Percentiles rank a stretch among this genome's conserved stretches.
Evolutionary conservation across 345 rosid genomes (phyloP).

Genomic region (Aethionema arabicum): DNA sequence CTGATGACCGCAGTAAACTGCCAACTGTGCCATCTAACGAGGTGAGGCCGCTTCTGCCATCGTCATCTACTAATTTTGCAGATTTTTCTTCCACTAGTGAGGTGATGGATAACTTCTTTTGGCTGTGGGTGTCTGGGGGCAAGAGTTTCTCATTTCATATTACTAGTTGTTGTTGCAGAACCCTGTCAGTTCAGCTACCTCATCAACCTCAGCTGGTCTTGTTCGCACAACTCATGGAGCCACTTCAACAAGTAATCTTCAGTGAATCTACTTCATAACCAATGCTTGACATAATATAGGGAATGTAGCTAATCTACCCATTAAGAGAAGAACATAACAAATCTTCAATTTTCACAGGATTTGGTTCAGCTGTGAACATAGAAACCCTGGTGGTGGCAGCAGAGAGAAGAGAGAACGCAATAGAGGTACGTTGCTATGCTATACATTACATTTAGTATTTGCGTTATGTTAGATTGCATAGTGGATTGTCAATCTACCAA

Average conservation of each 20-base stretch:
- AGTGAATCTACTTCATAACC: conserved; percentile 18
- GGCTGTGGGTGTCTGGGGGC: conserved; percentile 4
- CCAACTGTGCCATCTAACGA: conserved; percentile 44
- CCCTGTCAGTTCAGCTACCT: conserved; percentile 43
- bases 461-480: conserved; percentile 13
- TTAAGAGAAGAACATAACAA: conserved; percentile 18
- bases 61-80: conserved; percentile 39
- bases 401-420: conserved; percentile 81
- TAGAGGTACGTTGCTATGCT: conserved; percentile 59
- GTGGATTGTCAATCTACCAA: conserved; percentile 10
- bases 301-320: not conserved
- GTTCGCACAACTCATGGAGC: conserved; percentile 62
- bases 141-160: conserved; percentile 1
- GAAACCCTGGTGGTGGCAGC: conserved; percentile 98
- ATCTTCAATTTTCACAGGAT: conserved; percentile 49
- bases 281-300: conserved; percentile 3
- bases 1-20: conserved; percentile 59
- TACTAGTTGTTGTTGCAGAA: conserved; percentile 39
- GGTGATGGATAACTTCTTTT: conserved; percentile 42
- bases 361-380: conserved; percentile 95
- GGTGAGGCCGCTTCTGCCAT: conserved; percentile 45
- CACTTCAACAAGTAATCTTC: conserved; percentile 72
- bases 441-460: conserved; percentile 4
- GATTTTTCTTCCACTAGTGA: conserved; percentile 59
- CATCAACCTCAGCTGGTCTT: conserved; percentile 60